Evolutionary conservation across 2,329 filamentous ascomycete genomes (phyloP).

Genomic region (Sporothrix brunneoviolacea): DNA sequence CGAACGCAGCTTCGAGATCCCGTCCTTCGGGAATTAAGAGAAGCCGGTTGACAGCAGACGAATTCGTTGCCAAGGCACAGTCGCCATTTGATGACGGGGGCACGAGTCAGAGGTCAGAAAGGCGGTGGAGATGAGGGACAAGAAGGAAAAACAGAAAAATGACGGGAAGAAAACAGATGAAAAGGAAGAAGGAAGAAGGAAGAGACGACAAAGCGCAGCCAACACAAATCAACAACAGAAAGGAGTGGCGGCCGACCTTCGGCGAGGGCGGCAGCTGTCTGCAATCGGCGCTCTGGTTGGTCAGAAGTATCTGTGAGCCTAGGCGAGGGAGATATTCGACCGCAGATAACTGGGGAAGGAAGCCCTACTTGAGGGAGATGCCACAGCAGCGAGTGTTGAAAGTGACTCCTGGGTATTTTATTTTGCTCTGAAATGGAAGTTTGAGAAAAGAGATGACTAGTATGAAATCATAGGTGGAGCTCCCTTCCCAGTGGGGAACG

Average conservation of each 20-base stretch:
- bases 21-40: slow-evolving; percentile 10
- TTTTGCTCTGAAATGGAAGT: no score
- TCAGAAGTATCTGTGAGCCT: not conserved
- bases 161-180: not conserved
- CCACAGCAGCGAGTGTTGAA: no score
- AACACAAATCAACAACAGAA: no score
- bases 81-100: slow-evolving; percentile 10
- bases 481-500: slow-evolving; percentile 2
- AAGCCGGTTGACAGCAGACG: slow-evolving; percentile 8
- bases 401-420: no score
- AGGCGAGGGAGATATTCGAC: no score
- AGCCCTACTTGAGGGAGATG: no score
- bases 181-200: not conserved
- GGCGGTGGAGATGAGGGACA: not conserved
- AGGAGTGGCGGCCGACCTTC: no score
- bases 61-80: not conserved
- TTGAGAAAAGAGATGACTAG: no score
- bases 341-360: not conserved
- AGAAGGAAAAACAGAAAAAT: not conserved
- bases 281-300: slow-evolving; percentile 12
- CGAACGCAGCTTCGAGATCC: no score
- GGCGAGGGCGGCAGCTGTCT: slow-evolving; percentile 11
- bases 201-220: no score
- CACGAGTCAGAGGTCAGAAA: not conserved
- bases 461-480: slow-evolving; percentile 12